Evolutionary conservation across 2,329 filamentous ascomycete species (phyloP).

Genomic region (Monascus ruber): DNA sequence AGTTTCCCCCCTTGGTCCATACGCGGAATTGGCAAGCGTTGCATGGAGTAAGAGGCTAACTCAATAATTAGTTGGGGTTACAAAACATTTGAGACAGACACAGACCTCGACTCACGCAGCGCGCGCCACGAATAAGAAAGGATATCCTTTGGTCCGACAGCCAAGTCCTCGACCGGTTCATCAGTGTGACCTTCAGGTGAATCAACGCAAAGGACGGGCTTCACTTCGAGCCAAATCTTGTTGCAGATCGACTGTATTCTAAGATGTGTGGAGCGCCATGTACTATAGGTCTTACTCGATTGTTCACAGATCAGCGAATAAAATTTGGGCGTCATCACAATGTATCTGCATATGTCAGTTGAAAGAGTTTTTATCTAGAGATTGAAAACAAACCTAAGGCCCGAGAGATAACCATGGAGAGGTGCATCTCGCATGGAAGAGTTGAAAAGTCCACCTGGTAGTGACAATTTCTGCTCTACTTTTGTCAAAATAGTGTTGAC

Average conservation of each 20-base stretch:
- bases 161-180: slow-evolving; percentile 54
- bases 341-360: slow-evolving; percentile 28
- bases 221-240: slow-evolving; percentile 66
- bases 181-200: slow-evolving; percentile 75
- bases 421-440: slow-evolving; percentile 55
- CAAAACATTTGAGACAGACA: neutral
- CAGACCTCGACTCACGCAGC: slow-evolving; percentile 82
- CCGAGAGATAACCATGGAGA: slow-evolving; percentile 59
- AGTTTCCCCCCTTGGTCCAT: slow-evolving; percentile 31
- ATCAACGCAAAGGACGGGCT: slow-evolving; percentile 75
- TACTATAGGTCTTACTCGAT: slow-evolving; percentile 4
- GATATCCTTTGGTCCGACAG: slow-evolving; percentile 69
- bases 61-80: slow-evolving; percentile 10
- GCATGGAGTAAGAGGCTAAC: slow-evolving; percentile 58
- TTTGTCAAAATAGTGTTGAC: slow-evolving; percentile 48
- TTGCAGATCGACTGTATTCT: slow-evolving; percentile 51
- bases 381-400: slow-evolving; percentile 41
- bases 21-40: slow-evolving; percentile 45
- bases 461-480: slow-evolving; percentile 52
- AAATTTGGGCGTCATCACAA: slow-evolving; percentile 35
- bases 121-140: slow-evolving; percentile 92
- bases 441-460: slow-evolving; percentile 55
- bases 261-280: slow-evolving; percentile 22
- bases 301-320: slow-evolving; percentile 20
- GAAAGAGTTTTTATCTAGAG: neutral